A percentile compares a stretch with the other conserved stretches of the same genome.
Conservation (phyloP, 2,329 filamentous ascomycete genomes). For the Penicillium sp. region DNA sequence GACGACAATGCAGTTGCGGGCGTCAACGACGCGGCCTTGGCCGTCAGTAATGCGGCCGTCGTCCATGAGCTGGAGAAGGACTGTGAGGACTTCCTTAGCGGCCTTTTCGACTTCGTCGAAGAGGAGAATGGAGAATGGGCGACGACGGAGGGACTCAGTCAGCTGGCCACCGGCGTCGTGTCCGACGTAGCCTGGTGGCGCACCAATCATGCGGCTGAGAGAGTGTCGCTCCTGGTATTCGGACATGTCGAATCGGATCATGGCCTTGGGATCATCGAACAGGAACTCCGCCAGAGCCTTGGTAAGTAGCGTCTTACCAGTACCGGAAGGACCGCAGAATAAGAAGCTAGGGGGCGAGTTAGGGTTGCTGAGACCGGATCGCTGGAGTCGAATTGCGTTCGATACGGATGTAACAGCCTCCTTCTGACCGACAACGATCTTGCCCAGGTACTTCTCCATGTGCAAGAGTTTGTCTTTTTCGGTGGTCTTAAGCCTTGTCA, state of each 20-base stretch:
- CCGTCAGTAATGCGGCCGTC: conserved; percentile 98
- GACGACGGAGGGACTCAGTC: conserved; percentile 89
- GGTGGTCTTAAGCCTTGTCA: conserved; percentile 88
- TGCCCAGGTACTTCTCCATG: conserved; percentile 87
- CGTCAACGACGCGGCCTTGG: conserved; percentile 92
- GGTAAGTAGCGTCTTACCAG: conserved; percentile 94
- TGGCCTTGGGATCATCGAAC: conserved; percentile 94
- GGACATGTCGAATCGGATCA: conserved; percentile 99
- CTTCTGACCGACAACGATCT: conserved; percentile 89
- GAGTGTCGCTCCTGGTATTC: conserved; percentile 98
- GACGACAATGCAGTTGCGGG: conserved; percentile 97
- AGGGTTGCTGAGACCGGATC: conserved; percentile 91
- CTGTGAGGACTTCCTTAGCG: conserved; percentile 94
- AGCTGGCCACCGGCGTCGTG: conserved; percentile 96
- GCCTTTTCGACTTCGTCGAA: conserved; percentile 99
- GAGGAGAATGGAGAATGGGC: conserved; percentile 95
- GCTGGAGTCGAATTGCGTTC: conserved; percentile 93
- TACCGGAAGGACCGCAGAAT: conserved; percentile 98
- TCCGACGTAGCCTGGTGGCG: conserved; percentile 94
- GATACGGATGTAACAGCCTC: conserved; percentile 93
- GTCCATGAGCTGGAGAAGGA: conserved; percentile 98
- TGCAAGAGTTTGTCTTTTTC: conserved; percentile 98
- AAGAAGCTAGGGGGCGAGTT: conserved; percentile 98
- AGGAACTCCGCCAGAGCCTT: conserved; percentile 97
- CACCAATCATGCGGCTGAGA: conserved; percentile 95